Percentiles rank a stretch among this genome's conserved stretches.
These are phyloP conservation scores for Boletus huronensis DNA, from an alignment of 768 basidiomycete genomes.

Conservation along the genomic window DNA sequence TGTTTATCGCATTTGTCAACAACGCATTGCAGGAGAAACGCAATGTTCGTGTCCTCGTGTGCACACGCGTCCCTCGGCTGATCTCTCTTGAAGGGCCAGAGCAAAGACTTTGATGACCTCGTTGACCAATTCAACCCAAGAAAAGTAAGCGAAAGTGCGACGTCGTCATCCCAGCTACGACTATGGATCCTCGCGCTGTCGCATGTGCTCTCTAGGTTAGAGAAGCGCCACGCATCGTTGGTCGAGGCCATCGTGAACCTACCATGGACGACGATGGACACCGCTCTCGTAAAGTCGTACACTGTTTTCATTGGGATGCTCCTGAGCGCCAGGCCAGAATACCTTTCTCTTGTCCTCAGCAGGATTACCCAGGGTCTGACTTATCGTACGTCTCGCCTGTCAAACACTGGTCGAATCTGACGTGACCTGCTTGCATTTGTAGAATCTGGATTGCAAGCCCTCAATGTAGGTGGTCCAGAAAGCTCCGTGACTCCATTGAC, in stretches of 20 bases:
- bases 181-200: slow-evolving; percentile 84
- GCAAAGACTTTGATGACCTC: slow-evolving; percentile 82
- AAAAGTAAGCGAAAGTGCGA: slow-evolving; percentile 31
- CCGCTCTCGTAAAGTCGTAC: slow-evolving; percentile 81
- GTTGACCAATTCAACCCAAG: slow-evolving; percentile 78
- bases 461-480: slow-evolving; percentile 57
- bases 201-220: slow-evolving; percentile 88
- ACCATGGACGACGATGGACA: slow-evolving; percentile 93
- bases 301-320: slow-evolving; percentile 88
- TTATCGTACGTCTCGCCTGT: slow-evolving; percentile 60
- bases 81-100: slow-evolving; percentile 51
- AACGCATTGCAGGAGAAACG: slow-evolving; percentile 75
- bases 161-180: slow-evolving; percentile 54
- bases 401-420: neutral
- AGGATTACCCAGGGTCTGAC: slow-evolving; percentile 86
- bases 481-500: slow-evolving; percentile 70
- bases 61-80: slow-evolving; percentile 11
- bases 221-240: slow-evolving; percentile 71
- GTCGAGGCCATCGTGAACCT: slow-evolving; percentile 84
- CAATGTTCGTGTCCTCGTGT: slow-evolving; percentile 45
- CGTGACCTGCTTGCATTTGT: slow-evolving; percentile 5
- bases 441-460: slow-evolving; percentile 73
- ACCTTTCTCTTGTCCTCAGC: slow-evolving; percentile 76
- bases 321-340: slow-evolving; percentile 88
- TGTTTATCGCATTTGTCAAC: slow-evolving; percentile 80